Conservation (phyloP, 2,329 filamentous ascomycete species). For the Penicillium polonicum region DNA sequence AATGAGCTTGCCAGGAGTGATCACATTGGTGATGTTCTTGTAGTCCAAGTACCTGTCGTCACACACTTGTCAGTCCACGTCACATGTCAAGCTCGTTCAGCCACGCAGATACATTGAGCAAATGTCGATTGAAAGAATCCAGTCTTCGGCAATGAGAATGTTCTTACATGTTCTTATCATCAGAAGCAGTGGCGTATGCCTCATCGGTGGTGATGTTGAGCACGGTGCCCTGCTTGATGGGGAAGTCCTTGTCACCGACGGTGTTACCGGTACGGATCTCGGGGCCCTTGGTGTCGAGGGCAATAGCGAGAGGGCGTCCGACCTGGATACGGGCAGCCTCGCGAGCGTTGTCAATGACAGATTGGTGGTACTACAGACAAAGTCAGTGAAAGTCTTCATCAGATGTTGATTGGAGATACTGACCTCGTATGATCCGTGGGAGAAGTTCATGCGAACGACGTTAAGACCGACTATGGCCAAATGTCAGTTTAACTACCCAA, state of each 20-base stretch:
- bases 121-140: neutral
- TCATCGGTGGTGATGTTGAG: constrained; percentile 98
- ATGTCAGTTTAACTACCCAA: constrained; percentile 20
- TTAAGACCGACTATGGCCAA: constrained; percentile 75
- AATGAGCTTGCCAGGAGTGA: constrained; percentile 84
- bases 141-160: neutral
- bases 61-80: constrained; percentile 16
- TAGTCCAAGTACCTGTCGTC: constrained; percentile 84
- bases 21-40: constrained; percentile 99
- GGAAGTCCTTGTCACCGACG: constrained; percentile 67
- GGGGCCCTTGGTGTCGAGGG: constrained; percentile 81
- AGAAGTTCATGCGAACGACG: constrained; percentile 99
- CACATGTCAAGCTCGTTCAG: neutral
- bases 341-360: constrained; percentile 93
- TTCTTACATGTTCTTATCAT: constrained; percentile 88
- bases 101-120: neutral
- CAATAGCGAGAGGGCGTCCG: constrained; percentile 91
- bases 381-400: constrained; percentile 14
- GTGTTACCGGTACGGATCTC: constrained; percentile 85
- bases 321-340: constrained; percentile 73
- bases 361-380: constrained; percentile 77
- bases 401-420: constrained; percentile 11
- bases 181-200: constrained; percentile 77
- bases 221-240: constrained; percentile 77
- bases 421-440: constrained; percentile 80